phyloP scores from a whole-genome alignment of 768 basidiomycete species.

The Mrakia gelida region DNA sequence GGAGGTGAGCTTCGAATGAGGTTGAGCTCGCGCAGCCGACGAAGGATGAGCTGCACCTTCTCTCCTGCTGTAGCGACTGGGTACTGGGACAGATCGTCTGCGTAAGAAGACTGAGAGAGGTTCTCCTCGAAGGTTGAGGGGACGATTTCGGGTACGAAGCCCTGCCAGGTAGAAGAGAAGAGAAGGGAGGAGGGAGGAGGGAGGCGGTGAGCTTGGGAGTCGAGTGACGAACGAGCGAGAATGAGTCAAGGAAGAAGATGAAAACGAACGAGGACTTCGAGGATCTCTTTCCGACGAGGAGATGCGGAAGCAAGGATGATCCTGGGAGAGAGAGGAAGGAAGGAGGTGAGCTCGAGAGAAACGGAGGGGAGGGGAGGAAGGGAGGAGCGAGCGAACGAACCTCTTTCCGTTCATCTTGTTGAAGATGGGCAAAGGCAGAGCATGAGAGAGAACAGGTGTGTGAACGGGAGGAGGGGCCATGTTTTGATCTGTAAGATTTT shows the following conservation, averaged over 20 bases:
- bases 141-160: constrained; percentile 63
- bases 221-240: neutral
- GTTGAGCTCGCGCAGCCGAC: neutral
- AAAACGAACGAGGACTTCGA: constrained; percentile 66
- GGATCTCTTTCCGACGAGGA: constrained; percentile 76
- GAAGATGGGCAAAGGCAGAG: constrained; percentile 43
- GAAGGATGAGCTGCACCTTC: constrained; percentile 48
- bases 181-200: neutral
- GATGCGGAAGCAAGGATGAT: constrained; percentile 83
- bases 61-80: constrained; percentile 69
- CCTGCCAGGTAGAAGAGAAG: constrained; percentile 44
- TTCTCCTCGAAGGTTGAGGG: constrained; percentile 79
- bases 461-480: constrained; percentile 13
- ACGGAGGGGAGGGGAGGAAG: neutral
- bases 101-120: constrained; percentile 60
- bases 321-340: neutral
- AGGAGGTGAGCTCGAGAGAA: neutral
- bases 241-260: constrained; percentile 45
- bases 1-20: neutral
- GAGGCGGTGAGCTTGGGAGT: neutral
- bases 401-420: constrained; percentile 70
- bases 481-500: neutral
- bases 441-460: constrained; percentile 39
- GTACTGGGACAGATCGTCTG: constrained; percentile 64
- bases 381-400: neutral